Conservation (phyloP, 1,139 yeast genomes). For the Petasospora rhodanensis region DNA sequence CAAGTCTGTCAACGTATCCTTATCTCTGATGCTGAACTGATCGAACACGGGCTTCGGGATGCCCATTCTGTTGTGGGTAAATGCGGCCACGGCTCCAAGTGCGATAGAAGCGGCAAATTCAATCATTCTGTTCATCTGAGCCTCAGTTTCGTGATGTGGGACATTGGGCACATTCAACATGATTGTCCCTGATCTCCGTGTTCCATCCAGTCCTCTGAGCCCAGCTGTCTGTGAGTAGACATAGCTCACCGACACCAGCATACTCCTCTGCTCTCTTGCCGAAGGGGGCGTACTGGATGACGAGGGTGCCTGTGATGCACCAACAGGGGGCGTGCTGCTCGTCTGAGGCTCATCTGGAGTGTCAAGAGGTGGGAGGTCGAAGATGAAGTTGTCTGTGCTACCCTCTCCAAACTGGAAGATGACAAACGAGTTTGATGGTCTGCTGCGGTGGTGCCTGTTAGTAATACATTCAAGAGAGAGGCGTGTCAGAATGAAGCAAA, state of each 20-base stretch:
- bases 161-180: slow-evolving; percentile 63
- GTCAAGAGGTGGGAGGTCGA: slow-evolving; percentile 16
- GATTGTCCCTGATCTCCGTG: slow-evolving; percentile 45
- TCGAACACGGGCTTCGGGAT: slow-evolving; percentile 49
- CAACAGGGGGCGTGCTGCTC: background rate
- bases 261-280: slow-evolving; percentile 25
- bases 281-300: background rate
- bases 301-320: background rate
- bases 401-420: slow-evolving; percentile 21
- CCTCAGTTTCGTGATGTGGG: slow-evolving; percentile 32
- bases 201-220: slow-evolving; percentile 4
- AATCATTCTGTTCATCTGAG: slow-evolving; percentile 43
- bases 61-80: slow-evolving; percentile 31
- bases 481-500: too few species aligned
- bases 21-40: slow-evolving; percentile 37
- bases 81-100: slow-evolving; percentile 51
- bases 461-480: too few species aligned
- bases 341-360: background rate
- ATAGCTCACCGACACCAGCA: slow-evolving; percentile 35
- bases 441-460: background rate
- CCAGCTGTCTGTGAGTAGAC: slow-evolving; percentile 23
- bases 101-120: slow-evolving; percentile 70
- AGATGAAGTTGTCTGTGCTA: slow-evolving; percentile 14
- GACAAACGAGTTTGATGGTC: slow-evolving; percentile 12
- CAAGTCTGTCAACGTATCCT: slow-evolving; percentile 32